These are phyloP conservation scores for Trichoderma simmonsii DNA, from an alignment of 2,329 filamentous ascomycete genomes.

Conservation along the genomic window DNA sequence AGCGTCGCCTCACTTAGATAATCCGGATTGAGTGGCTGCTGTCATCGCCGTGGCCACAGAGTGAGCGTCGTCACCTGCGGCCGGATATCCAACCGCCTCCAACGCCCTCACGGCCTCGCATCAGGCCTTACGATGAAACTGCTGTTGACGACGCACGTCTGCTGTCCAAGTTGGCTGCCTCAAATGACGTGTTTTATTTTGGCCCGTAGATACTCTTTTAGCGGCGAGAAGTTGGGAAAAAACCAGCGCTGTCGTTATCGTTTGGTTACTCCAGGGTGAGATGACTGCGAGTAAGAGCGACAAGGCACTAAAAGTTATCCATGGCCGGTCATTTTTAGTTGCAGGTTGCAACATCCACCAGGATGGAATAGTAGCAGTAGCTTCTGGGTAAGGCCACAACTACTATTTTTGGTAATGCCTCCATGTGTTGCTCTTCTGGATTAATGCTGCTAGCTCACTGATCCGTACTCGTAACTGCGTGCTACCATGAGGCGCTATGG, in stretches of 20 bases:
- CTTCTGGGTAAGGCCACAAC: not conserved
- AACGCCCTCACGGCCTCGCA: not conserved
- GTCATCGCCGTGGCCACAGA: not conserved
- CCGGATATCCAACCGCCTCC: conserved; percentile 11
- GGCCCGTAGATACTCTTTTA: not conserved
- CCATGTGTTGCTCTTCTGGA: not conserved
- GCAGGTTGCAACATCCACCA: not conserved
- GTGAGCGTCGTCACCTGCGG: conserved; percentile 18
- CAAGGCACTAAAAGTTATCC: not conserved
- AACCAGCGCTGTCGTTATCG: not conserved
- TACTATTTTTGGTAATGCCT: conserved; percentile 9
- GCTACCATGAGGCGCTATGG: not conserved
- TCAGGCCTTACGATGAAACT: not conserved
- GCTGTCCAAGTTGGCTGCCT: conserved; percentile 4
- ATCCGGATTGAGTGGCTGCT: not conserved
- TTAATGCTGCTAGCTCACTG: not conserved
- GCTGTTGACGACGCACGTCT: not conserved
- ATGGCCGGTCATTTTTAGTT: not conserved
- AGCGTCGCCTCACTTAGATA: conserved; percentile 4
- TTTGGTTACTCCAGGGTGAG: not conserved
- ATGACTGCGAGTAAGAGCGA: not conserved
- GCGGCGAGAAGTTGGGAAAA: not conserved
- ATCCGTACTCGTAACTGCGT: not conserved
- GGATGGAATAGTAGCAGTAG: not conserved
- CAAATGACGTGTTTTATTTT: conserved; percentile 9